Percentiles rank a stretch among this genome's conserved stretches.
phyloP scores from a whole-genome alignment of 2,329 filamentous ascomycete species.

The Colletotrichum tabaci region DNA sequence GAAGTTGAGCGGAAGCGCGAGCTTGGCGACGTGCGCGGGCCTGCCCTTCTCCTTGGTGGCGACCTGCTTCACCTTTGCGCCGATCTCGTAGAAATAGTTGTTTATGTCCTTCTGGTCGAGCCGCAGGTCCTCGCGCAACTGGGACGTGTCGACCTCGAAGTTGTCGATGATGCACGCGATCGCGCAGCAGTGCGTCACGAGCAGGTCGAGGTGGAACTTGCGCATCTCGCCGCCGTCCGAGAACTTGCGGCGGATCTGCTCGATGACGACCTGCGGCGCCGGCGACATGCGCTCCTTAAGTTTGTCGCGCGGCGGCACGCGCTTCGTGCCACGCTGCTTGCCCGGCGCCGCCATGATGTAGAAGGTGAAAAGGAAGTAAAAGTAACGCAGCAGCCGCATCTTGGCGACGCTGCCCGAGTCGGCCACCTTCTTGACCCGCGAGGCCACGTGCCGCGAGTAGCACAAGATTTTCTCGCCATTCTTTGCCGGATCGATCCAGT shows the following conservation, averaged over 20 bases:
- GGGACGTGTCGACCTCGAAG: constrained; percentile 79
- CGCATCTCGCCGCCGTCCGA: constrained; percentile 74
- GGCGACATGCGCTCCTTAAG: constrained; percentile 70
- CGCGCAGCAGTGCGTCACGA: constrained; percentile 81
- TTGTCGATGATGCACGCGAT: constrained; percentile 81
- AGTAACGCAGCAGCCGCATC: constrained; percentile 73
- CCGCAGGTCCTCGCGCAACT: constrained; percentile 79
- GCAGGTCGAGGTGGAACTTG: constrained; percentile 79
- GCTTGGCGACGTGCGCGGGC: constrained; percentile 72
- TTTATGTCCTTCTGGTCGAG: constrained; percentile 79
- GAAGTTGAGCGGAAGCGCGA: constrained; percentile 86
- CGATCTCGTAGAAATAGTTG: constrained; percentile 83
- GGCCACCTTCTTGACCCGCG: constrained; percentile 67
- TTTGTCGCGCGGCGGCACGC: constrained; percentile 74
- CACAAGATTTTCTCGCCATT: constrained; percentile 70
- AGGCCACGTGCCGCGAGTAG: constrained; percentile 75
- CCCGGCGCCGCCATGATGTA: constrained; percentile 63
- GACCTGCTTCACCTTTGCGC: constrained; percentile 75
- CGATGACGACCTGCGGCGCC: constrained; percentile 74
- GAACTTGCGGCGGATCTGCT: constrained; percentile 79
- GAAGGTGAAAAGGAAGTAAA: constrained; percentile 71
- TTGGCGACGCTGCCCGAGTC: constrained; percentile 63
- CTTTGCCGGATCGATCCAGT: constrained; percentile 80
- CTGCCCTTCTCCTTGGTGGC: constrained; percentile 74
- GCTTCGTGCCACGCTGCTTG: constrained; percentile 62